phyloP scores from a whole-genome alignment of 345 rosid genomes.

The Eucalyptus pauciflora region DNA sequence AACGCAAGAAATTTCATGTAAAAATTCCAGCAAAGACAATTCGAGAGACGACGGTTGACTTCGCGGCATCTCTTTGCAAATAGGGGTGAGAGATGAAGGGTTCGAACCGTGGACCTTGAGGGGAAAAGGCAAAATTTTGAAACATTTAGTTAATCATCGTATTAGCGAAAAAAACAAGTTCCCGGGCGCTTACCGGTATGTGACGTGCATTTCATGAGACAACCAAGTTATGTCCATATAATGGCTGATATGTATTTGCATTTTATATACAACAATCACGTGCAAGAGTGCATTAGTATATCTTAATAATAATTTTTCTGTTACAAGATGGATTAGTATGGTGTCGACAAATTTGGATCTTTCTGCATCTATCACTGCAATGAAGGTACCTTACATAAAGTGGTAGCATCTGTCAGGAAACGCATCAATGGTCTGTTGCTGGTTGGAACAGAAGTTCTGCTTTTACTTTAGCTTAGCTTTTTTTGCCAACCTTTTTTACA shows the following conservation, averaged over 20 bases:
- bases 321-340: not conserved
- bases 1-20: not conserved
- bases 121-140: not conserved
- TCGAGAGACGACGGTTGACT: not conserved
- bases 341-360: not conserved
- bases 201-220: not conserved
- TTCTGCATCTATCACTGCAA: not conserved
- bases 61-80: not conserved
- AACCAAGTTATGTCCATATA: not conserved
- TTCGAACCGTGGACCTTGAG: rapidly evolving
- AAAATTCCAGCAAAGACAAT: not conserved
- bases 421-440: not conserved
- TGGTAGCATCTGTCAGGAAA: not conserved
- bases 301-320: not conserved
- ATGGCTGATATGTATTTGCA: not conserved
- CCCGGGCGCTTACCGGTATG: rapidly evolving
- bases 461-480: not conserved
- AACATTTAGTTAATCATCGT: not conserved
- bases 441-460: not conserved
- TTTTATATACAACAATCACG: not conserved
- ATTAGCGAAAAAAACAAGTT: not conserved
- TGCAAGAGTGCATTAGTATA: not conserved
- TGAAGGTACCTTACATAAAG: not conserved
- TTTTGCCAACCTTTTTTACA: not conserved
- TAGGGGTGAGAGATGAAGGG: not conserved